phyloP scores from a whole-genome alignment of 352 stramenopile genomes.

The Phytophthora tentaculata region DNA sequence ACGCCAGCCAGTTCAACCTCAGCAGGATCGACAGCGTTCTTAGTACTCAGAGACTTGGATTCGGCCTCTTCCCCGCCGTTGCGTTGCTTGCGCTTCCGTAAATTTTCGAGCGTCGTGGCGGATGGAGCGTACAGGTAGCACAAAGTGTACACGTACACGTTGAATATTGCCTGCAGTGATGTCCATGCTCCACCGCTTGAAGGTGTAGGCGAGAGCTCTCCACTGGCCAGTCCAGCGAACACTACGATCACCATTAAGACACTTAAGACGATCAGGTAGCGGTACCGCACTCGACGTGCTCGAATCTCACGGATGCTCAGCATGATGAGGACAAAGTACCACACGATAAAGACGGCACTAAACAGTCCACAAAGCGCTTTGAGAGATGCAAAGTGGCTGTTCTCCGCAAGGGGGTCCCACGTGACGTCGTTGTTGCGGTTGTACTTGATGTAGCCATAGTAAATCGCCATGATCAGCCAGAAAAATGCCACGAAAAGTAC shows the following conservation, averaged over 20 bases:
- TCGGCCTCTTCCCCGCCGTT: constrained; percentile 17
- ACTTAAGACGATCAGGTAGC: constrained; percentile 54
- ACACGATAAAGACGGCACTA: constrained; percentile 58
- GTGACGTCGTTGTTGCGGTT: constrained; percentile 61
- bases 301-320: constrained; percentile 54
- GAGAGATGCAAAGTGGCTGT: constrained; percentile 47
- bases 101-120: constrained; percentile 35
- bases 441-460: constrained; percentile 72
- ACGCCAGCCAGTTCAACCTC: constrained; percentile 27
- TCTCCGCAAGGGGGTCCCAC: constrained; percentile 51
- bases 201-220: constrained; percentile 53
- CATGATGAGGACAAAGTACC: constrained; percentile 46
- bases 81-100: constrained; percentile 31
- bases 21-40: constrained; percentile 4
- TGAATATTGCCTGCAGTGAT: constrained; percentile 57
- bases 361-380: constrained; percentile 44
- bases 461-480: constrained; percentile 58
- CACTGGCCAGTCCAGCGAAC: constrained; percentile 49
- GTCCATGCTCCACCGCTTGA: constrained; percentile 59
- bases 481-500: constrained; percentile 56
- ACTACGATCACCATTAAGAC: constrained; percentile 56
- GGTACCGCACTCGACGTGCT: constrained; percentile 51
- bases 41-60: constrained; percentile 12
- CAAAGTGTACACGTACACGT: constrained; percentile 64
- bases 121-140: constrained; percentile 68